Evolutionary conservation across 2,329 filamentous ascomycete genomes (phyloP), one percentile per base, ranked within the genome.

Genomic region (Penicillium sp.): DNA sequence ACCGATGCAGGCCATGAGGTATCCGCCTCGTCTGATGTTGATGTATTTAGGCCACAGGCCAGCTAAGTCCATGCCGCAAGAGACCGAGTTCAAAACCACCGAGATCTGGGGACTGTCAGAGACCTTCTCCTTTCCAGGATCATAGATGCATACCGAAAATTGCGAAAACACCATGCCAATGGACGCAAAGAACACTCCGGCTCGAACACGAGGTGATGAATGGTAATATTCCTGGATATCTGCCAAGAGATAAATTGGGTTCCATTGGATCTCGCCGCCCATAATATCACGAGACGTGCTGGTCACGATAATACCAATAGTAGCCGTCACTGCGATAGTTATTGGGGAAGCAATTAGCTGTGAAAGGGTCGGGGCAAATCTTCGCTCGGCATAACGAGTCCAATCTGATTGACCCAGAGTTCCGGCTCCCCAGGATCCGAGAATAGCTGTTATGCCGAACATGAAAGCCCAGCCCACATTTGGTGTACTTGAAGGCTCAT

Each of bases 381-480:
- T 55, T 11, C 54, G 55, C 22, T 59, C 56, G 10, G 59, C 54
- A 45, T 60, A 62, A 41, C 58, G 55, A 35, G 58, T 60, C 59
- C 59, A 62, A 47, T 62, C 54, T 5, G 48, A 50, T 29, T 61
- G 58, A 18, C 57, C 58, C 11, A 61, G 44, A 8, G 57, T 60
- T 14, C 58, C 58, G 6, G 54, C 46, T 10, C 57, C 58, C 57
- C 57, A 61, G 6, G 55, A 52, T 27, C 58, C 56, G 16, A 61
- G 44, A 27, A 61, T 59, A 4, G 58, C 54, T 2, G 53, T 59
- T 43, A 61, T 59, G 9, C 58, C 58, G 18, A 56, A 61, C 51
- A 61, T 56, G 38, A 44, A 60, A 46, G 11, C 14, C 31, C 31
- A 34, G 9, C 31, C 31, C 4, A 34, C 31, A 18, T 34, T 34